These are phyloP conservation scores for Volvox reticuliferus DNA, from an alignment of 139 green algal genomes.

Conservation along the genomic window DNA sequence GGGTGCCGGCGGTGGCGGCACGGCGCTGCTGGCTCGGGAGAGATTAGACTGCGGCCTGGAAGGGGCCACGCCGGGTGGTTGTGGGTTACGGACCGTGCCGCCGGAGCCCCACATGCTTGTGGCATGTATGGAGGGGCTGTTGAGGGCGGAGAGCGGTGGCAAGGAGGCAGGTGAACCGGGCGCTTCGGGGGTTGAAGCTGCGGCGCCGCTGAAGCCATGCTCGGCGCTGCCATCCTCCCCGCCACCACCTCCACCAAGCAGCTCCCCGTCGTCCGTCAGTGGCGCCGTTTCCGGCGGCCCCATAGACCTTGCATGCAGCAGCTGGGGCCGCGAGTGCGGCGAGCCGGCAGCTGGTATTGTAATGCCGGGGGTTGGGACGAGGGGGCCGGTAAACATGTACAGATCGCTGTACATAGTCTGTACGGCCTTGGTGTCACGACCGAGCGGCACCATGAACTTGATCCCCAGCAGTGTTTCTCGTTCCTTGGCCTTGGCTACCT, in stretches of 20 bases:
- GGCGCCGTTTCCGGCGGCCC: not conserved
- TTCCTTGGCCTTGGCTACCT: constrained; percentile 45
- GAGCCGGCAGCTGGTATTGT: not conserved
- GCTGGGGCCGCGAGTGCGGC: not conserved
- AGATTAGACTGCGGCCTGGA: constrained; percentile 7
- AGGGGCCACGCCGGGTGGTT: not conserved
- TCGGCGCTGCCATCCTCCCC: not conserved
- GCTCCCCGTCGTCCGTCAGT: not conserved
- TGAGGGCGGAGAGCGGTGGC: constrained; percentile 18
- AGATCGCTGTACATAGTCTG: constrained; percentile 30
- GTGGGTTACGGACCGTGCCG: not conserved
- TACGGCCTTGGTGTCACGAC: not conserved
- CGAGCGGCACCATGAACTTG: constrained; percentile 30
- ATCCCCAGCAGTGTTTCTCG: constrained; percentile 30
- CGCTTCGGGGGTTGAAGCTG: not conserved
- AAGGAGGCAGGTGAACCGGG: constrained; percentile 19
- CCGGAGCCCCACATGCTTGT: not conserved
- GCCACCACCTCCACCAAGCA: not conserved
- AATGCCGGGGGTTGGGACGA: not conserved
- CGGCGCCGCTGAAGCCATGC: not conserved
- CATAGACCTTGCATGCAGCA: not conserved
- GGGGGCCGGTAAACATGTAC: not conserved
- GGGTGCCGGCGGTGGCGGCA: not conserved
- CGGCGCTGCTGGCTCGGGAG: not conserved
- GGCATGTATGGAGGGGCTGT: not conserved